Percentiles rank a stretch among this genome's conserved stretches.
Conservation (phyloP, 768 basidiomycete genomes). For the Exsudoporus frostii region DNA sequence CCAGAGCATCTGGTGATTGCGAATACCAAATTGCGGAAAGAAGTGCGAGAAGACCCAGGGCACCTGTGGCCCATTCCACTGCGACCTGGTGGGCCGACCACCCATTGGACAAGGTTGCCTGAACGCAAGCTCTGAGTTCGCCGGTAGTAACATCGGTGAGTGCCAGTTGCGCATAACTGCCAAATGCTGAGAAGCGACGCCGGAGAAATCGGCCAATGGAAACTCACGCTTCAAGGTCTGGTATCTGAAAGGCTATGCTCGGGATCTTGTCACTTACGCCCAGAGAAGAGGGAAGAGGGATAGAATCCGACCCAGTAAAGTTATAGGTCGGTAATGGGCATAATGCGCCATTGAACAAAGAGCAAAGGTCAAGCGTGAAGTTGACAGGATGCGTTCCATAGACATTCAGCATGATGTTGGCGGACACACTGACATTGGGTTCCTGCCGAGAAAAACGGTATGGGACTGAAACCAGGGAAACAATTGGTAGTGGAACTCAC, state of each 20-base stretch:
- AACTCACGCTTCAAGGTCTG: constrained; percentile 76
- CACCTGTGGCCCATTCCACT: constrained; percentile 78
- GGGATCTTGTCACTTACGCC: constrained; percentile 62
- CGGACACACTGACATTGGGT: constrained; percentile 75
- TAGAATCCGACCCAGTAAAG: constrained; percentile 77
- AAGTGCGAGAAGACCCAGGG: constrained; percentile 59
- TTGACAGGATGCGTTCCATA: constrained; percentile 86
- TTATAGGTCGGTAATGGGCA: constrained; percentile 84
- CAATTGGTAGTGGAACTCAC: constrained; percentile 44
- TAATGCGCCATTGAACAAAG: constrained; percentile 69
- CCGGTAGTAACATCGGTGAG: constrained; percentile 68
- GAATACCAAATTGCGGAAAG: constrained; percentile 55
- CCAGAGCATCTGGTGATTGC: constrained; percentile 49
- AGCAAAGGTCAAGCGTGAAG: constrained; percentile 83
- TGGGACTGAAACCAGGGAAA: constrained; percentile 7
- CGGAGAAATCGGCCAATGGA: not conserved
- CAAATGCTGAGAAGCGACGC: constrained; percentile 1
- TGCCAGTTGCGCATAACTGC: constrained; percentile 66
- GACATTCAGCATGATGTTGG: constrained; percentile 79
- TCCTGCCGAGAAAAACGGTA: constrained; percentile 41
- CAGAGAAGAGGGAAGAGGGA: constrained; percentile 59
- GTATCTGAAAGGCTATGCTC: constrained; percentile 77
- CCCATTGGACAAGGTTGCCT: constrained; percentile 90
- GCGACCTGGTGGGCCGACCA: constrained; percentile 72
- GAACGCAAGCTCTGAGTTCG: constrained; percentile 80